Evolutionary conservation across 768 basidiomycete genomes (phyloP).

Genomic region (Clitopilus hobsonii): DNA sequence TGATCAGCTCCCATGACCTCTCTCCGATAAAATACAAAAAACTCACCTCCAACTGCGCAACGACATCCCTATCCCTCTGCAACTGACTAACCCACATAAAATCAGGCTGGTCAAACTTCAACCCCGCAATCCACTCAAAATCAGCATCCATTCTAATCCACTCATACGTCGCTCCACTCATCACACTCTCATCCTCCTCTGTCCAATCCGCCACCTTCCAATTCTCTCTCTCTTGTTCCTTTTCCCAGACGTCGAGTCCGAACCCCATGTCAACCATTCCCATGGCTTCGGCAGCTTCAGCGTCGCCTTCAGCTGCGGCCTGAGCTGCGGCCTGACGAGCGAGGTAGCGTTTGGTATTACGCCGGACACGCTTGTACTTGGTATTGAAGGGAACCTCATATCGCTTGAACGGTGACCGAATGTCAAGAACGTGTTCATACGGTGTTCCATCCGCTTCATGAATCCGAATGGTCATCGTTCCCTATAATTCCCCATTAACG

Average conservation of each 20-base stretch:
- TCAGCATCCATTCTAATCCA: conserved; percentile 99
- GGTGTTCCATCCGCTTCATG: conserved; percentile 99
- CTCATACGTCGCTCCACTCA: conserved; percentile 96
- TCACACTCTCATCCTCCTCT: conserved; percentile 89
- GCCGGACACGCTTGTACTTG: conserved; percentile 93
- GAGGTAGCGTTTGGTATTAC: conserved; percentile 94
- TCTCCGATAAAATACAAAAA: neutral
- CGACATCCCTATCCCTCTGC: conserved; percentile 92
- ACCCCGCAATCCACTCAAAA: conserved; percentile 96
- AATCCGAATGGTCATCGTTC: conserved; percentile 97
- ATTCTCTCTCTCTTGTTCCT: conserved; percentile 84
- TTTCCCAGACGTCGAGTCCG: conserved; percentile 93
- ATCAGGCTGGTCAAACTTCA: conserved; percentile 92
- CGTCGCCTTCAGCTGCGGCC: conserved; percentile 88
- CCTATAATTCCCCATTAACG: conserved; percentile 37
- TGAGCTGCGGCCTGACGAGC: conserved; percentile 91
- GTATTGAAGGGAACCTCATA: conserved; percentile 99
- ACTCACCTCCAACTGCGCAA: conserved; percentile 92
- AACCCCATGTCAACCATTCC: conserved; percentile 94
- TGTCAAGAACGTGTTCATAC: conserved; percentile 96
- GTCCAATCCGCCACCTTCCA: conserved; percentile 99
- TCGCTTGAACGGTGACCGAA: conserved; percentile 82
- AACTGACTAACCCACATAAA: conserved; percentile 99
- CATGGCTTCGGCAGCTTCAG: conserved; percentile 89
- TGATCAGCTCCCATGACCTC: neutral